Evolutionary conservation across 495 filamentous ascomycete genomes (phyloP).

Genomic region (Aspergillus bridgeri): DNA sequence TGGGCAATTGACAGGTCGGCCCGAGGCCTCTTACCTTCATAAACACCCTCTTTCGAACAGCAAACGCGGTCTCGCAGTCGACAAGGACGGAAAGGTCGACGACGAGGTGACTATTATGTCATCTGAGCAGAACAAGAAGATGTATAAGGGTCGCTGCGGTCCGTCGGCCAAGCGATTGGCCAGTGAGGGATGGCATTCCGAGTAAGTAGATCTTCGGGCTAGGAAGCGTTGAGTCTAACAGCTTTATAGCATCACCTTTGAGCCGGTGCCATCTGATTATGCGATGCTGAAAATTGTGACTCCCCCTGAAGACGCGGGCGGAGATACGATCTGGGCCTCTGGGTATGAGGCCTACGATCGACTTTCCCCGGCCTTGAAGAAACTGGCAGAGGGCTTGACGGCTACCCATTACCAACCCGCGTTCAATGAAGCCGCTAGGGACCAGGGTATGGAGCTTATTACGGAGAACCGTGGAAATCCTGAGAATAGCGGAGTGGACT

Average conservation of each 20-base stretch:
- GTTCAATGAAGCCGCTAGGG: constrained; percentile 13
- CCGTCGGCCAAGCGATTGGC: constrained; percentile 14
- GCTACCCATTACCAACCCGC: constrained; percentile 46
- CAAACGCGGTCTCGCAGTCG: constrained; percentile 50
- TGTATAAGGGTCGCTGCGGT: constrained; percentile 6
- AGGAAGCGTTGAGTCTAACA: too few relatives aligned
- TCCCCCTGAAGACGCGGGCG: constrained; percentile 66
- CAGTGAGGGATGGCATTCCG: constrained; percentile 57
- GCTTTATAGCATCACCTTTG: constrained; percentile 55
- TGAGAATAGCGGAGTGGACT: constrained; percentile 46
- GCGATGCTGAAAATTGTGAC: constrained; percentile 57
- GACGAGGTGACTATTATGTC: constrained; percentile 73
- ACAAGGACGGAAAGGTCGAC: constrained; percentile 34
- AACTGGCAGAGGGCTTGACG: constrained; percentile 61
- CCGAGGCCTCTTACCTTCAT: constrained; percentile 54
- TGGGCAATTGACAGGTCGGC: constrained; percentile 58
- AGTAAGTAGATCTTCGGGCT: constrained; percentile 18
- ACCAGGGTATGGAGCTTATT: constrained; percentile 46
- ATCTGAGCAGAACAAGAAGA: constrained; percentile 33
- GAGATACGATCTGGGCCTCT: constrained; percentile 64
- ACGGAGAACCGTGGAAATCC: constrained; percentile 54
- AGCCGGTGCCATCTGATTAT: constrained; percentile 67
- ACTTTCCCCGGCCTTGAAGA: constrained; percentile 55
- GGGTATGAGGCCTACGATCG: constrained; percentile 74
- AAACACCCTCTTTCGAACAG: constrained; percentile 68